Conservation (phyloP, 305 asterid genomes). For the Fraxinus paxiana region DNA sequence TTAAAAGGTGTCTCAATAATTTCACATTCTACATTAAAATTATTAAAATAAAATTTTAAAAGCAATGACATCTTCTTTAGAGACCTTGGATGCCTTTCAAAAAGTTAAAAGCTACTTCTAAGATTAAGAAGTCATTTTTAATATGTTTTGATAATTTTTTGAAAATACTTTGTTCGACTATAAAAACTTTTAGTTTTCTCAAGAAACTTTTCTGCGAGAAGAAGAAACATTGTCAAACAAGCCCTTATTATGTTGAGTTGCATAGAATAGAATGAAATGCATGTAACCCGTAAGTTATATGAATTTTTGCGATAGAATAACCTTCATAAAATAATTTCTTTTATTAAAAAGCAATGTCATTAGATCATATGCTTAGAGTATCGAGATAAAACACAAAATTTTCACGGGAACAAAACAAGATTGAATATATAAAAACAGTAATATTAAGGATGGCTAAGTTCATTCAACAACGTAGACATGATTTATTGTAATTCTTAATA, state of each 20-base stretch:
- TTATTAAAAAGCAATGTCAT: background rate
- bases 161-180: background rate
- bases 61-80: background rate
- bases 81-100: background rate
- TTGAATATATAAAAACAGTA: background rate
- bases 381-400: background rate
- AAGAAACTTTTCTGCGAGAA: background rate
- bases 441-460: background rate
- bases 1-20: background rate
- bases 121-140: background rate
- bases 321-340: background rate
- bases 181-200: background rate
- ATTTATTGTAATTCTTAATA: background rate
- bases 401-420: background rate
- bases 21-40: background rate
- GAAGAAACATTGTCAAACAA: background rate
- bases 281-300: background rate
- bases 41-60: background rate
- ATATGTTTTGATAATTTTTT: background rate
- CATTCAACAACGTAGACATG: background rate
- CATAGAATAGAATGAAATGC: background rate
- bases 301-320: background rate
- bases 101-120: background rate
- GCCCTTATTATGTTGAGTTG: background rate
- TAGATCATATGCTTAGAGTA: background rate